Base-by-base conservation (phyloP, 495 filamentous ascomycete genomes). In the Jackrogersella multiformis region DNA sequence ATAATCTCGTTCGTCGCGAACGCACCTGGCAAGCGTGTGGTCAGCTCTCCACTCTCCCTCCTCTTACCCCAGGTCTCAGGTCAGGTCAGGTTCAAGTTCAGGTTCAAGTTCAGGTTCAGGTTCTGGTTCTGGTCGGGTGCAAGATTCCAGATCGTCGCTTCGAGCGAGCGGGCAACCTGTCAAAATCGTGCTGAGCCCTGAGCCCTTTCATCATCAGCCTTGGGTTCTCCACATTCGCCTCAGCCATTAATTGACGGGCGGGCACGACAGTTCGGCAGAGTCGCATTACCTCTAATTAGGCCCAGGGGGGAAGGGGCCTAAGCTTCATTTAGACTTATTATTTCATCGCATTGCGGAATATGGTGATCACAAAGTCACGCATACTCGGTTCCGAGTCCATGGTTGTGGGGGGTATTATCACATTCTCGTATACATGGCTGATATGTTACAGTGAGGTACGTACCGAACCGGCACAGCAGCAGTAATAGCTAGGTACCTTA, bases 371-470 rank as follows among this genome's bases (percentile, higher is more conserved):
- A 26, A 56, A 61, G 57, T 59, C 38, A 52, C 57, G 41, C 45
- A 62, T 32, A 32, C 10, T 71, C 64, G 68, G 68, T 67, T 71
- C 68, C 63, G 59, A 63, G 63, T 63, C 64, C 63, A 63, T 66
- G 62, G 62, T 60, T 71, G 63, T 35, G 68, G 63, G n/a, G 68
- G 68, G 64, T 56, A 68, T 71, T 71, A 71, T 67, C 56, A 59
- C 64, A 71, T 62, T 68, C 68, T 71, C 64, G 62, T 71, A 71
- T 71, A 71, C 61, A 61, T 66, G 41, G 55, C 42, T 69, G 53
- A 63, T 67, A 60, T 49, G 52, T 70, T 70, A 62, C 67, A 62
- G 23, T 62, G 46, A 58, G 63, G 63, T 67, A 66, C 62, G 62
- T 66, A 70, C 68, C 68, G 53, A 46, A 32, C 38, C 30, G 60